A percentile compares a stretch with the other conserved stretches of the same genome.
Conservation (phyloP, 2,329 filamentous ascomycete genomes). For the Aureobasidium sp. region DNA sequence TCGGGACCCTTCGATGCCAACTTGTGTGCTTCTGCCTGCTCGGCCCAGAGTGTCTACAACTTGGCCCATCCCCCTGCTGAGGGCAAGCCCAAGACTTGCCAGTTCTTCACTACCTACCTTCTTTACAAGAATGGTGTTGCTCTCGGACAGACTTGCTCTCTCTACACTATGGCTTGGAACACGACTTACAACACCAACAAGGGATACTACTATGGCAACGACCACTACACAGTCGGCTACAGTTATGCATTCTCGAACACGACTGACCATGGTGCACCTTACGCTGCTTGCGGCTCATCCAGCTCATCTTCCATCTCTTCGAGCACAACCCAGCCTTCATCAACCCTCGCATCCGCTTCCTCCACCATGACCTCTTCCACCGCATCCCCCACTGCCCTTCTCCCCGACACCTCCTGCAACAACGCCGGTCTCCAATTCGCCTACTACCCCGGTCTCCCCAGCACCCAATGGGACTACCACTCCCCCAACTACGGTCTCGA, state of each 20-base stretch:
- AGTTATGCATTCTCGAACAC: conserved; percentile 20
- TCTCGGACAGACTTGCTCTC: conserved; percentile 24
- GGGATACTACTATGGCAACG: conserved; percentile 20
- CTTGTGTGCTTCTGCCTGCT: conserved; percentile 24
- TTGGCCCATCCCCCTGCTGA: conserved; percentile 15
- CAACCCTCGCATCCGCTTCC: neutral
- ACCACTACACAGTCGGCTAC: conserved; percentile 22
- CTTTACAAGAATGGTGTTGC: conserved; percentile 23
- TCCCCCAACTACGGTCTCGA: neutral
- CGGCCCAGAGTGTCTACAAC: conserved; percentile 11
- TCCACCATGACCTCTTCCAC: neutral
- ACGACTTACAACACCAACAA: conserved; percentile 22
- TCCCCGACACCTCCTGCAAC: neutral
- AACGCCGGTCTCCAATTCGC: neutral
- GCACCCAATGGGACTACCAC: neutral
- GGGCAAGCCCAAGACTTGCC: conserved; percentile 23
- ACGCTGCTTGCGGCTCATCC: conserved; percentile 14
- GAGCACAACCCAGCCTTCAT: neutral
- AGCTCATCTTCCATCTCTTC: conserved; percentile 3
- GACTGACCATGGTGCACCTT: conserved; percentile 14
- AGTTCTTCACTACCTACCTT: conserved; percentile 30
- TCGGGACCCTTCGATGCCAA: conserved; percentile 24
- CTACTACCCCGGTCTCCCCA: neutral
- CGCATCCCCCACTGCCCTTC: neutral
- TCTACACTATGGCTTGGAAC: conserved; percentile 23